A percentile compares a stretch with the other conserved stretches of the same genome.
Conservation (phyloP, 2,329 filamentous ascomycete species). For the Nemania sp. region DNA sequence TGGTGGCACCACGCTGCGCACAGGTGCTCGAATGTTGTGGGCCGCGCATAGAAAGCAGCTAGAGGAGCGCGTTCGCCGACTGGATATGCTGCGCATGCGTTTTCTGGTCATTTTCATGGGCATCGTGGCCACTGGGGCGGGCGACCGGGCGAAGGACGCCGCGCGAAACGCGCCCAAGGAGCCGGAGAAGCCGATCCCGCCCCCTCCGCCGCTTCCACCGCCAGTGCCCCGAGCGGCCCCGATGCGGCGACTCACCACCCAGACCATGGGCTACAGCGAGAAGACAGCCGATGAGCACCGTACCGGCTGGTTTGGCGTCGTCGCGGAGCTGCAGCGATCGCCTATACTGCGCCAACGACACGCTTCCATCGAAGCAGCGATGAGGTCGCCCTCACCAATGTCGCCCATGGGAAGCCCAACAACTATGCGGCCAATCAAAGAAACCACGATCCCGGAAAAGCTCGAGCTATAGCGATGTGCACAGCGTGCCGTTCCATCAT, state of each 20-base stretch:
- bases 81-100: conserved; percentile 66
- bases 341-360: conserved; percentile 64
- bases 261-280: conserved; percentile 57
- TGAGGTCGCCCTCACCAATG: conserved; percentile 48
- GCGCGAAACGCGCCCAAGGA: conserved; percentile 35
- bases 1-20: conserved; percentile 49
- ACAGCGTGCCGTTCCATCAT: not conserved
- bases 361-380: conserved; percentile 63
- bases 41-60: conserved; percentile 56
- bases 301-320: conserved; percentile 64
- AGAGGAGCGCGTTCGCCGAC: conserved; percentile 59
- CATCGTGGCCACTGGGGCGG: conserved; percentile 51
- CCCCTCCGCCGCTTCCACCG: conserved; percentile 30
- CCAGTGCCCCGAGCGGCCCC: conserved; percentile 34
- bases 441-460: conserved; percentile 17
- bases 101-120: conserved; percentile 68
- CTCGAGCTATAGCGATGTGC: conserved; percentile 11
- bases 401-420: conserved; percentile 34
- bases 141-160: conserved; percentile 40
- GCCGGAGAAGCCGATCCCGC: conserved; percentile 37
- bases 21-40: conserved; percentile 60
- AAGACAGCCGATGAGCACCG: conserved; percentile 52
- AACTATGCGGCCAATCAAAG: conserved; percentile 17
- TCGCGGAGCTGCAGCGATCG: conserved; percentile 64
- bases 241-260: conserved; percentile 57